Evolutionary conservation across 139 green algal genomes (phyloP).

Genomic region (Coelastrella sp.): DNA sequence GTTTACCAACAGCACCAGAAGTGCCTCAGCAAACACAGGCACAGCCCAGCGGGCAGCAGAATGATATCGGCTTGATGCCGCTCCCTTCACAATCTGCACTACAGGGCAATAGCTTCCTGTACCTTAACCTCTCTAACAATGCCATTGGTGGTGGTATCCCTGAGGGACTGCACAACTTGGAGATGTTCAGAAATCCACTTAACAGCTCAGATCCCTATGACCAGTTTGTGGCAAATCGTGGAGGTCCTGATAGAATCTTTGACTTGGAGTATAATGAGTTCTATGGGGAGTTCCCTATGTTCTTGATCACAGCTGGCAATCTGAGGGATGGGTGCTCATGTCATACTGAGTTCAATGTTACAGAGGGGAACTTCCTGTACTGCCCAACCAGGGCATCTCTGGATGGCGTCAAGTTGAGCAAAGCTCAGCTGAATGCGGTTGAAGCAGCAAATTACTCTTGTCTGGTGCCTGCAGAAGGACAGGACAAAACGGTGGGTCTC

Average conservation of each 20-base stretch:
- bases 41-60: background rate
- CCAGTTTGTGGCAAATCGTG: background rate
- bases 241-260: background rate
- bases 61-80: slow-evolving; percentile 11
- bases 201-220: slow-evolving; percentile 38
- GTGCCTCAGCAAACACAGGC: background rate
- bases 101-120: slow-evolving; percentile 36
- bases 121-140: slow-evolving; percentile 40
- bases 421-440: no score
- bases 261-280: slow-evolving; percentile 27
- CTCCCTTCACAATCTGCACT: slow-evolving; percentile 18
- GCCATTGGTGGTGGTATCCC: slow-evolving; percentile 1
- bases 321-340: slow-evolving; percentile 7
- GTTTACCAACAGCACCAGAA: no score
- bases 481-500: background rate
- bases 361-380: slow-evolving; percentile 21
- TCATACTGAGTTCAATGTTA: background rate
- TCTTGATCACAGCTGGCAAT: background rate
- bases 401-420: background rate
- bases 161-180: background rate
- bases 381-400: slow-evolving; percentile 27
- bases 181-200: slow-evolving; percentile 34
- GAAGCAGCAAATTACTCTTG: slow-evolving; percentile 18
- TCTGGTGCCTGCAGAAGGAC: background rate
- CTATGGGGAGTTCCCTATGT: slow-evolving; percentile 35